Conservation (phyloP, 2,329 filamentous ascomycete species). For the Calonectria leucothoes region DNA sequence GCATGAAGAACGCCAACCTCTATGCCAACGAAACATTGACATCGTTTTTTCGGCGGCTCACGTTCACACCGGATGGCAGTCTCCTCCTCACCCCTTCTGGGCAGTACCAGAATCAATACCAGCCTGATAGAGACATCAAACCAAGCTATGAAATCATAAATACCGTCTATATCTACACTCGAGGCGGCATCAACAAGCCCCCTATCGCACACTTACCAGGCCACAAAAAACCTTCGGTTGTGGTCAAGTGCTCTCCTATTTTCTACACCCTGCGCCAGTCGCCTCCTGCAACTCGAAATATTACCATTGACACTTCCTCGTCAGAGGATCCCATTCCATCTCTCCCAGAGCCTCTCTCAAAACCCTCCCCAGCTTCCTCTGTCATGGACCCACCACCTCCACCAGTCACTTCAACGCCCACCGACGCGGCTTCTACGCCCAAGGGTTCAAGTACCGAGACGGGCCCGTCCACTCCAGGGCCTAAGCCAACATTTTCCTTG, state of each 20-base stretch:
- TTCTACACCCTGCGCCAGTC: conserved; percentile 84
- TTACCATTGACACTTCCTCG: conserved; percentile 94
- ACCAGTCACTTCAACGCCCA: conserved; percentile 58
- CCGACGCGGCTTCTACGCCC: conserved; percentile 61
- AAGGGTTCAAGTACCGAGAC: conserved; percentile 60
- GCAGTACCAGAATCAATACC: conserved; percentile 88
- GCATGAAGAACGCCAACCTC: conserved; percentile 85
- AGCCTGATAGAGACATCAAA: conserved; percentile 74
- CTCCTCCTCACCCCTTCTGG: conserved; percentile 93
- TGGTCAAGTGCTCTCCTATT: conserved; percentile 92
- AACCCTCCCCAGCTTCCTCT: conserved; percentile 66
- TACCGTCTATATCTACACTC: conserved; percentile 97
- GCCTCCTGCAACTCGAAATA: conserved; percentile 80
- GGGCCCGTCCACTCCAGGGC: conserved; percentile 64
- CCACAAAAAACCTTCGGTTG: conserved; percentile 97
- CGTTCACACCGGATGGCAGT: conserved; percentile 95
- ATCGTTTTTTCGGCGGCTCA: conserved; percentile 93
- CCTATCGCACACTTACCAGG: conserved; percentile 95
- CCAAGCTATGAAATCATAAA: conserved; percentile 89
- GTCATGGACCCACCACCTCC: conserved; percentile 87
- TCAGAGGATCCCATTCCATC: conserved; percentile 85
- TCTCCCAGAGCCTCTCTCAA: conserved; percentile 84
- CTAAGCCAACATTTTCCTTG: conserved; percentile 81
- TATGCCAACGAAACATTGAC: conserved; percentile 98
- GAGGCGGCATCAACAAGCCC: conserved; percentile 95